Conservation (phyloP, 1,139 yeast species). For the Yamadazyma mexicana region DNA sequence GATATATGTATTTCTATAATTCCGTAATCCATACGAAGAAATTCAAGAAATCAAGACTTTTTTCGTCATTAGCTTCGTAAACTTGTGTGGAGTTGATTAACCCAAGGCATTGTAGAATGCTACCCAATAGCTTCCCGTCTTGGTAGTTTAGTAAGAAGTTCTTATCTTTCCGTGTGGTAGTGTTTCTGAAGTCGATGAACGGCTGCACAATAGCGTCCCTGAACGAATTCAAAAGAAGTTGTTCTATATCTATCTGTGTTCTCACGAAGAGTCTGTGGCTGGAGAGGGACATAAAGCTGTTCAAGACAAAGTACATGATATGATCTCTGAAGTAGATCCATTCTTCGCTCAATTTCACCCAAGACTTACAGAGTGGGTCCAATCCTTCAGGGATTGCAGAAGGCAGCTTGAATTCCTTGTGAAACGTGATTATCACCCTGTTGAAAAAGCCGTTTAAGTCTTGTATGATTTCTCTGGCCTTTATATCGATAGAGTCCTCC, state of each 20-base stretch:
- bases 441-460: slow-evolving; percentile 29
- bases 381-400: slow-evolving; percentile 3
- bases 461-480: slow-evolving; percentile 30
- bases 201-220: slow-evolving; percentile 34
- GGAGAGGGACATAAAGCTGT: slow-evolving; percentile 33
- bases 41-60: slow-evolving; percentile 9
- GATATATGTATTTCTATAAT: slow-evolving; percentile 3
- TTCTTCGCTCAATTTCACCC: slow-evolving; percentile 22
- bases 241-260: slow-evolving; percentile 30
- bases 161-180: slow-evolving; percentile 6
- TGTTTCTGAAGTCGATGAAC: slow-evolving; percentile 22
- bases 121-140: slow-evolving; percentile 12
- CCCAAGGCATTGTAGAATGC: slow-evolving; percentile 18
- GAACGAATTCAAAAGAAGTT: slow-evolving; percentile 29
- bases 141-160: slow-evolving; percentile 11
- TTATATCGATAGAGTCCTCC: slow-evolving; percentile 29
- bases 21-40: slow-evolving; percentile 13
- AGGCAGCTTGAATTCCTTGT: slow-evolving; percentile 20
- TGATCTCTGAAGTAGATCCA: slow-evolving; percentile 38
- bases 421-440: slow-evolving; percentile 24
- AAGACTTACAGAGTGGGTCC: slow-evolving; percentile 15
- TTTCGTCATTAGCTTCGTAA: slow-evolving; percentile 6
- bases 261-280: slow-evolving; percentile 20
- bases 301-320: slow-evolving; percentile 28
- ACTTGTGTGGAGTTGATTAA: slow-evolving; percentile 11